A percentile compares a stretch with the other conserved stretches of the same genome.
These are phyloP conservation scores for Puccinia triticina DNA, from an alignment of 1,284 basidiomycete species.

Conservation along the genomic window DNA sequence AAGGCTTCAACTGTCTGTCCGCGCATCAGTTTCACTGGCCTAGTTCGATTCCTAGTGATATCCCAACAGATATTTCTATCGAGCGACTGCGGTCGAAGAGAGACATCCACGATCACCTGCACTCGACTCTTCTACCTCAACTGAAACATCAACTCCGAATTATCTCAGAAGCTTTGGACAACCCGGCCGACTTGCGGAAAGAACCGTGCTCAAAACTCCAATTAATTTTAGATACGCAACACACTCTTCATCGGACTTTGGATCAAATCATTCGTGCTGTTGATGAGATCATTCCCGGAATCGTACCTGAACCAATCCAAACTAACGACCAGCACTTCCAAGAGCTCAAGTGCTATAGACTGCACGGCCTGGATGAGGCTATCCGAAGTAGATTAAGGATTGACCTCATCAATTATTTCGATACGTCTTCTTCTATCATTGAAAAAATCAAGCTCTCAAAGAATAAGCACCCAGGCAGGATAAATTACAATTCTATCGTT, in stretches of 20 bases:
- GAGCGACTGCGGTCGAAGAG: not conserved
- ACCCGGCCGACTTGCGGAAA: not conserved
- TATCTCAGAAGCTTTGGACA: not conserved
- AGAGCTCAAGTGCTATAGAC: not conserved
- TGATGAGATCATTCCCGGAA: not conserved
- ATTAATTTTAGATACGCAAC: not conserved
- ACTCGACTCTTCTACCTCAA: not conserved
- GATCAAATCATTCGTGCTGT: not conserved
- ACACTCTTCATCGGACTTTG: not conserved
- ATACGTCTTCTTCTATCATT: not conserved
- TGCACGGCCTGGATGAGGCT: not conserved
- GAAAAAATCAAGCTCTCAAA: not conserved
- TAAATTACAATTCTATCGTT: no score
- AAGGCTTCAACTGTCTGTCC: not conserved
- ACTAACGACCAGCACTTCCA: constrained; percentile 1
- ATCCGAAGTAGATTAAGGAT: not conserved
- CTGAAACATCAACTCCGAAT: not conserved
- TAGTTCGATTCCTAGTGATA: not conserved
- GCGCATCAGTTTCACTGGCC: not conserved
- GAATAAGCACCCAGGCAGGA: not conserved
- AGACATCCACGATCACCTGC: not conserved
- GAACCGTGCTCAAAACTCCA: not conserved
- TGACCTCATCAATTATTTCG: not conserved
- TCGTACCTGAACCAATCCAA: not conserved
- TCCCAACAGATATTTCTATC: not conserved